These are phyloP conservation scores for Aspergillus oerlinghausenensis DNA, from an alignment of 2,329 filamentous ascomycete species.

Conservation along the genomic window DNA sequence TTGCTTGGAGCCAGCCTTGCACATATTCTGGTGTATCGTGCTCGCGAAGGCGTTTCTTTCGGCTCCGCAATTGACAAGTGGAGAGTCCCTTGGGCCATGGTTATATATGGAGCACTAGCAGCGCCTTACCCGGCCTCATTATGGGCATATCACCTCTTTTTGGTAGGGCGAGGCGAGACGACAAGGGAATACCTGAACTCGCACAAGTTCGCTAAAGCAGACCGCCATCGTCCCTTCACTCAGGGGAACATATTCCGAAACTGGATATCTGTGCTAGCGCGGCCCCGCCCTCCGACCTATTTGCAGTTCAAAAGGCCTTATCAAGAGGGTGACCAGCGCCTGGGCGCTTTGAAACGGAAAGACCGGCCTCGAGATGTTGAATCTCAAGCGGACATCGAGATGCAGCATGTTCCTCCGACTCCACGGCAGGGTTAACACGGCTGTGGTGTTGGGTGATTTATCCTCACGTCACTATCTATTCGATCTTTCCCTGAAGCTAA, in stretches of 20 bases:
- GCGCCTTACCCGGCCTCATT: slow-evolving; percentile 78
- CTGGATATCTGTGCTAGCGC: slow-evolving; percentile 72
- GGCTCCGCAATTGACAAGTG: slow-evolving; percentile 63
- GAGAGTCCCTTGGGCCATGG: slow-evolving; percentile 80
- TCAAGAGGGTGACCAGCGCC: slow-evolving; percentile 75
- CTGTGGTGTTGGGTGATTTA: background rate
- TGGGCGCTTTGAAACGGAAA: slow-evolving; percentile 58
- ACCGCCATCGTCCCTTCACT: slow-evolving; percentile 85
- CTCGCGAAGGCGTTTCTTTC: slow-evolving; percentile 62
- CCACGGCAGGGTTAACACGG: slow-evolving; percentile 19
- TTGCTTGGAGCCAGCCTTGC: slow-evolving; percentile 73
- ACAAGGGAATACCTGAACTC: slow-evolving; percentile 94
- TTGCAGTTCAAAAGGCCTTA: slow-evolving; percentile 78
- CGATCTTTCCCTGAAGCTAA: background rate
- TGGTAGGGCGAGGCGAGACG: slow-evolving; percentile 87
- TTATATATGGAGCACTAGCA: slow-evolving; percentile 72
- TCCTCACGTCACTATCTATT: background rate
- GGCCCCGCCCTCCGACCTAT: slow-evolving; percentile 83
- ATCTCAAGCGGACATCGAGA: slow-evolving; percentile 61
- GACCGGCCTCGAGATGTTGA: slow-evolving; percentile 46
- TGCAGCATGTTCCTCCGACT: slow-evolving; percentile 56
- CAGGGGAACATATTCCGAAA: slow-evolving; percentile 73
- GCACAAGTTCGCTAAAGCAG: slow-evolving; percentile 88
- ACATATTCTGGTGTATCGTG: slow-evolving; percentile 71
- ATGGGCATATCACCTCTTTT: slow-evolving; percentile 83